Conservation (phyloP, 116 monocot genomes). For the Thalassia testudinum region DNA sequence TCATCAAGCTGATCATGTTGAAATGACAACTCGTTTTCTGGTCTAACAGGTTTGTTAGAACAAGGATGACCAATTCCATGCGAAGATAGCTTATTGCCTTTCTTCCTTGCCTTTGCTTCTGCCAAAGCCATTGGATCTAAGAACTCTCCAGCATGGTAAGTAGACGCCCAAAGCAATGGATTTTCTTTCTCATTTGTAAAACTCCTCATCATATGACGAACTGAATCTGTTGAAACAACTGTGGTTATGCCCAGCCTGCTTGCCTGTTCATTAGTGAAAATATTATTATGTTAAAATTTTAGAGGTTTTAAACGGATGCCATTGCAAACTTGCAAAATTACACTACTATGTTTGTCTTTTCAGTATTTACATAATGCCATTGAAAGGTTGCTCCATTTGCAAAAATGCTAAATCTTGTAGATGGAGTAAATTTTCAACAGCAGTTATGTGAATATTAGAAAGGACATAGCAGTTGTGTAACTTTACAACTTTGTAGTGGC, state of each 20-base stretch:
- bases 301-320: too few species aligned
- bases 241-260: slow-evolving; percentile 57
- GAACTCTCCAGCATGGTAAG: slow-evolving; percentile 68
- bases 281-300: neutral
- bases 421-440: too few species aligned
- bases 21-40: neutral
- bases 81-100: slow-evolving; percentile 16
- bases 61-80: neutral
- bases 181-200: slow-evolving; percentile 48
- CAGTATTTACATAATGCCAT: too few species aligned
- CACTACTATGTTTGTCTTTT: too few species aligned
- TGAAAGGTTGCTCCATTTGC: too few species aligned
- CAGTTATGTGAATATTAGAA: too few species aligned
- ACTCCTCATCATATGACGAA: slow-evolving; percentile 74
- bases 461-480: too few species aligned
- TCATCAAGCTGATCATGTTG: neutral
- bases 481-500: too few species aligned
- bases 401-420: too few species aligned
- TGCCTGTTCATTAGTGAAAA: slow-evolving; percentile 19
- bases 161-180: slow-evolving; percentile 61
- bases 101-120: slow-evolving; percentile 39
- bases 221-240: slow-evolving; percentile 69
- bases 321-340: too few species aligned
- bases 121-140: slow-evolving; percentile 52
- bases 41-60: neutral